phyloP scores from a whole-genome alignment of 2,329 filamentous ascomycete genomes.

The Thielaviopsis musarum region DNA sequence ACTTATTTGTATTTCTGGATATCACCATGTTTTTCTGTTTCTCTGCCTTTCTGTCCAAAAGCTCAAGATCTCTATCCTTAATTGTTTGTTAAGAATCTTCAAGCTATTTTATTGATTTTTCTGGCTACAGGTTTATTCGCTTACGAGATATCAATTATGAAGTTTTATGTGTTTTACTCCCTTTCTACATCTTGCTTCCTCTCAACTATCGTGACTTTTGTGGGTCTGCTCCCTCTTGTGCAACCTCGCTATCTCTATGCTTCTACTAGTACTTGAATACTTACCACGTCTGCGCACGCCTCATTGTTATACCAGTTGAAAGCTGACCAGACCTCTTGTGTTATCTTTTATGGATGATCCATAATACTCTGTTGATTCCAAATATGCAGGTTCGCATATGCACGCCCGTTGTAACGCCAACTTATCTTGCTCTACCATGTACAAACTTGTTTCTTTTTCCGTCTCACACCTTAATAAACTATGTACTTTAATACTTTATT shows the following conservation, averaged over 20 bases:
- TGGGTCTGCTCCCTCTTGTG: not conserved
- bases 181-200: not conserved
- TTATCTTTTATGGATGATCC: too few relatives aligned
- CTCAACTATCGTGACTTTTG: not conserved
- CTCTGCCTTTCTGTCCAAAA: not conserved
- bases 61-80: not conserved
- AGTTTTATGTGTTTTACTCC: not conserved
- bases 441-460: too few relatives aligned
- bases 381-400: too few relatives aligned
- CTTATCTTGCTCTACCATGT: too few relatives aligned
- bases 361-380: too few relatives aligned
- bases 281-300: too few relatives aligned
- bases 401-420: too few relatives aligned
- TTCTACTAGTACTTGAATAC: too few relatives aligned
- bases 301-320: too few relatives aligned
- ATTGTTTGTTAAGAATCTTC: constrained; percentile 3
- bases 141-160: not conserved
- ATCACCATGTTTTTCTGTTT: not conserved
- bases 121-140: not conserved
- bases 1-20: not conserved
- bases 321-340: too few relatives aligned
- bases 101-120: not conserved
- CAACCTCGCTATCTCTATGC: not conserved
- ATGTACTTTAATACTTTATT: too few relatives aligned
- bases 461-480: too few relatives aligned